Conservation (phyloP, 2,329 filamentous ascomycete genomes). For the Fusarium piperis region DNA sequence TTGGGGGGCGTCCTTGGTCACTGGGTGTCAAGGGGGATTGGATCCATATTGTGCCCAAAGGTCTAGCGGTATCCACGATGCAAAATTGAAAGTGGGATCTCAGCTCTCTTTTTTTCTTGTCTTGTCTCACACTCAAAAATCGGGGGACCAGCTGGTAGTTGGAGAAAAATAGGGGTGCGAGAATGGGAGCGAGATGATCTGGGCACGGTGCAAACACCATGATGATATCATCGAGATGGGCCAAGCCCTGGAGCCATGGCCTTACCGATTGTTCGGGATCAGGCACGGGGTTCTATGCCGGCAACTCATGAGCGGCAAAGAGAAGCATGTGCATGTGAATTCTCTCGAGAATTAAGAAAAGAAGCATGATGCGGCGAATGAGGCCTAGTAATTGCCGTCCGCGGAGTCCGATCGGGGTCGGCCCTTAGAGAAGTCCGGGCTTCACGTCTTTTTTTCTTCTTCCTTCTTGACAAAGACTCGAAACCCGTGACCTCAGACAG, state of each 20-base stretch:
- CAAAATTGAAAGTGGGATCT: constrained; percentile 24
- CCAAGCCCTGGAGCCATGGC: not conserved
- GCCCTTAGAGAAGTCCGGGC: constrained; percentile 39
- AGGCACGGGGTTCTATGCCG: constrained; percentile 18
- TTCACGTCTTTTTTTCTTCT: not conserved
- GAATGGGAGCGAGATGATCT: not conserved
- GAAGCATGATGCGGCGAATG: constrained; percentile 5
- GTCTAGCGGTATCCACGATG: constrained; percentile 23
- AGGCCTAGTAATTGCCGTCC: constrained; percentile 15
- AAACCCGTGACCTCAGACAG: constrained; percentile 10
- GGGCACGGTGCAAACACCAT: not conserved
- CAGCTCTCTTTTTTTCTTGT: not conserved
- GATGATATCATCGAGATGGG: constrained; percentile 20
- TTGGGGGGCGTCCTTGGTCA: not conserved
- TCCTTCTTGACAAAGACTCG: not conserved
- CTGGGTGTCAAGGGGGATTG: not conserved
- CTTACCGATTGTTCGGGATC: constrained; percentile 25
- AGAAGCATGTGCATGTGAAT: not conserved
- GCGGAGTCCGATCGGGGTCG: constrained; percentile 42
- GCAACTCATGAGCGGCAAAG: constrained; percentile 17
- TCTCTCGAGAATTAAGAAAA: not conserved
- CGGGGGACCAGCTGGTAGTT: not conserved
- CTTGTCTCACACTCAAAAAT: not conserved
- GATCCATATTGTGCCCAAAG: not conserved
- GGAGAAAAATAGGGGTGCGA: constrained; percentile 2